Percentiles rank a stretch among this genome's conserved stretches.
phyloP scores from a whole-genome alignment of 2,329 filamentous ascomycete species.

The Cladophialophora chaetospira region DNA sequence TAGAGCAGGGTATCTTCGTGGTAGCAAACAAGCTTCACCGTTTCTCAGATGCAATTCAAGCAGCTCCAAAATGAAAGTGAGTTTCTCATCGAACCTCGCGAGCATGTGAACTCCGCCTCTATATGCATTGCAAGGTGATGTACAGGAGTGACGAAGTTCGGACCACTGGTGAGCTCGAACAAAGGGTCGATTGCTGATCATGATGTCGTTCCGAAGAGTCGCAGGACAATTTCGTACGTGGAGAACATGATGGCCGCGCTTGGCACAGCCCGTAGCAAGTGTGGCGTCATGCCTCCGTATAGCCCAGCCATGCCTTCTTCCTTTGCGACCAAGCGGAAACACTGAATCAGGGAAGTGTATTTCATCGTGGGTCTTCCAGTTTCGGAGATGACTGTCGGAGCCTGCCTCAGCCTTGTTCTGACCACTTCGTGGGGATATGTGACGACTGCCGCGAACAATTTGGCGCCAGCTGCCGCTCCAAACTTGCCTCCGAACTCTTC shows the following conservation, averaged over 20 bases:
- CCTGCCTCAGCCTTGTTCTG: constrained; percentile 80
- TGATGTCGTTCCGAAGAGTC: constrained; percentile 40
- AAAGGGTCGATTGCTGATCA: constrained; percentile 13
- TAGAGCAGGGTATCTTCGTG: neutral
- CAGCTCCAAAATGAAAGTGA: neutral
- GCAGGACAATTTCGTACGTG: constrained; percentile 41
- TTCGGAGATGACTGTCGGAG: constrained; percentile 76
- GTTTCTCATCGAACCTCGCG: neutral
- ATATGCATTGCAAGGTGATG: neutral
- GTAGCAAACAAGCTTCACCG: neutral
- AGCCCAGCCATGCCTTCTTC: constrained; percentile 84
- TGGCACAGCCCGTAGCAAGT: constrained; percentile 86
- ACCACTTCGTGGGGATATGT: constrained; percentile 94
- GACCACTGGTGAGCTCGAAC: too few relatives aligned
- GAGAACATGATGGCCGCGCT: constrained; percentile 91
- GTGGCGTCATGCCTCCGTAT: constrained; percentile 88
- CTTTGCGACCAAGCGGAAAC: constrained; percentile 82
- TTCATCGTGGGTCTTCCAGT: constrained; percentile 66
- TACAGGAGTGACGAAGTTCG: neutral
- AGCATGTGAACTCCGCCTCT: neutral
- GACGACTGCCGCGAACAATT: constrained; percentile 78
- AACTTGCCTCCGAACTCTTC: constrained; percentile 79
- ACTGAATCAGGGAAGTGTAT: constrained; percentile 85
- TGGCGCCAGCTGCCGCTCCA: constrained; percentile 77
- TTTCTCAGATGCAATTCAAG: too few relatives aligned